Percentiles rank a stretch among this genome's conserved stretches.
phyloP scores from a whole-genome alignment of 305 asterid genomes.

The Andrographis paniculata region DNA sequence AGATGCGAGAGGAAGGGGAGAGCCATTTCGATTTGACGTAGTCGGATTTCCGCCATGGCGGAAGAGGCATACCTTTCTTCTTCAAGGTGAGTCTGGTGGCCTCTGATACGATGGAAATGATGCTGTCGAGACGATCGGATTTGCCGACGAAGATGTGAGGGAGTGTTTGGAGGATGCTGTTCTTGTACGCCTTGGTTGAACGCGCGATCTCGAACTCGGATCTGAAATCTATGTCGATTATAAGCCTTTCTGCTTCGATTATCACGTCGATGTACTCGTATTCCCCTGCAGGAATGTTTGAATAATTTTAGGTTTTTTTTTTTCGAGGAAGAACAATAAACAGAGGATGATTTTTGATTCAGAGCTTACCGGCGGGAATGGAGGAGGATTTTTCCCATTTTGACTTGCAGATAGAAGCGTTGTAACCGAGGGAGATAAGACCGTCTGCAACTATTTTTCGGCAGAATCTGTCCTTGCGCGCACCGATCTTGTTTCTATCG shows the following conservation, averaged over 20 bases:
- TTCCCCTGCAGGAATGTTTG: slow-evolving; percentile 32
- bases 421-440: slow-evolving; percentile 51
- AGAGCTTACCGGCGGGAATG: slow-evolving; percentile 29
- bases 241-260: slow-evolving; percentile 45
- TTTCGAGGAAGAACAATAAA: too few species aligned
- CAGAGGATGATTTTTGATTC: too few species aligned
- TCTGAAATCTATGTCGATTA: slow-evolving; percentile 71
- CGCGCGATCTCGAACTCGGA: slow-evolving; percentile 85
- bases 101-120: slow-evolving; percentile 50
- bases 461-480: slow-evolving; percentile 41
- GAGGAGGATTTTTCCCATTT: slow-evolving; percentile 63
- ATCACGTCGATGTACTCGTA: slow-evolving; percentile 70
- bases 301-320: too few species aligned
- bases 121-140: slow-evolving; percentile 65
- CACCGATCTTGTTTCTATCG: slow-evolving; percentile 44
- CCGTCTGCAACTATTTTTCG: slow-evolving; percentile 52
- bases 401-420: slow-evolving; percentile 73
- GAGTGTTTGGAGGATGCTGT: slow-evolving; percentile 46
- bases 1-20: slow-evolving; percentile 42
- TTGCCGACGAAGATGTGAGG: slow-evolving; percentile 69
- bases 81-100: slow-evolving; percentile 74
- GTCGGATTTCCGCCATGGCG: slow-evolving; percentile 84
- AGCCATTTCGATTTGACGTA: slow-evolving; percentile 84
- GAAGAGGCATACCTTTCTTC: slow-evolving; percentile 82
- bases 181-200: slow-evolving; percentile 58